Conservation (phyloP, 805 yeast species). For the Wickerhamiella siamensis region DNA sequence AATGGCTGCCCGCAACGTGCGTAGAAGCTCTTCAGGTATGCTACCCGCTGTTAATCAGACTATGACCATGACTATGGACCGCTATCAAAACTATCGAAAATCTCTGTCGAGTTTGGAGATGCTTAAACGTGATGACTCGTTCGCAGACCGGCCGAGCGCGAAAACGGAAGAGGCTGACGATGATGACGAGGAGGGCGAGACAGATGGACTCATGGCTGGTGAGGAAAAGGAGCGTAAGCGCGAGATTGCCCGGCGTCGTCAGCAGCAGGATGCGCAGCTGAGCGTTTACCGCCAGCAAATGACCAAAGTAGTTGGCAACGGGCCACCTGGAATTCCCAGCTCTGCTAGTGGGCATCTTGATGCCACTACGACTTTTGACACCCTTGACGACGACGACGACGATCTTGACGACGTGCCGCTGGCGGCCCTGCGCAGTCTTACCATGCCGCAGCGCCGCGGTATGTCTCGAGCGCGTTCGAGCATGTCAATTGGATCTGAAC, state of each 20-base stretch:
- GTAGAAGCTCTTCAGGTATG: constrained; percentile 8
- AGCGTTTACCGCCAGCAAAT: constrained; percentile 30
- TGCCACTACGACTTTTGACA: constrained; percentile 4
- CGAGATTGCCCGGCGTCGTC: constrained; percentile 16
- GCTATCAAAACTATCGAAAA: constrained; percentile 18
- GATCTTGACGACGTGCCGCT: constrained; percentile 30
- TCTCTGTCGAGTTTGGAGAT: constrained; percentile 10
- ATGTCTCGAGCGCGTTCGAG: constrained; percentile 3
- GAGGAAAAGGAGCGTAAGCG: constrained; percentile 14
- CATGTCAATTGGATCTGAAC: not conserved
- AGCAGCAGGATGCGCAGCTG: constrained; percentile 28
- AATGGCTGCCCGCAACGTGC: constrained; percentile 12
- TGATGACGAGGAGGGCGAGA: constrained; percentile 26
- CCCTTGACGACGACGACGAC: constrained; percentile 21
- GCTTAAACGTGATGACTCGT: constrained; percentile 12
- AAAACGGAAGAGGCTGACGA: constrained; percentile 31
- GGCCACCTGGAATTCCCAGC: constrained; percentile 6
- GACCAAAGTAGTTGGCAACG: constrained; percentile 26
- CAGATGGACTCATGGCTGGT: constrained; percentile 13
- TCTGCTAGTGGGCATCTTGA: not conserved
- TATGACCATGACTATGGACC: constrained; percentile 16
- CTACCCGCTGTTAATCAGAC: constrained; percentile 13
- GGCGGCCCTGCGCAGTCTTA: constrained; percentile 28
- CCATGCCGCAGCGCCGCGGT: constrained; percentile 21
- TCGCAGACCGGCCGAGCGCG: constrained; percentile 15